These are phyloP conservation scores for Claviceps quebecensis DNA, from an alignment of 2,329 filamentous ascomycete genomes.

Conservation along the genomic window DNA sequence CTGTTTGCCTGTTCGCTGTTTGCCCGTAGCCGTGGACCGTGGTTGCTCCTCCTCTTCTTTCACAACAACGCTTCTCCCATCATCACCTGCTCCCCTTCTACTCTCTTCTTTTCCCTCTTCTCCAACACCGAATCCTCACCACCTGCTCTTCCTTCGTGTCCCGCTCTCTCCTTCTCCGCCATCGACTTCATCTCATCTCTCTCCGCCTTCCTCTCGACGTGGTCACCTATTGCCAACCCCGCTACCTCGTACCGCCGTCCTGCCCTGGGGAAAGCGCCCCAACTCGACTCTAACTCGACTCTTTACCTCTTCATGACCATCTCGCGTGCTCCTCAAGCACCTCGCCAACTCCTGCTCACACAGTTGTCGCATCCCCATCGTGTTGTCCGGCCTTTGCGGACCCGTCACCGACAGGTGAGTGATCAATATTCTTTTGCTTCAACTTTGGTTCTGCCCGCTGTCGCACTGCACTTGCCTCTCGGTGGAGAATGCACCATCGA, in stretches of 20 bases:
- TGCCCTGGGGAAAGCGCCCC: not conserved
- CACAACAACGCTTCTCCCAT: constrained; percentile 2
- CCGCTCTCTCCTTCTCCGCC: not conserved
- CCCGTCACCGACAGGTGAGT: not conserved
- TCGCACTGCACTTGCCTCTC: not conserved
- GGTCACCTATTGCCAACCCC: not conserved
- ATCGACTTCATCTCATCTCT: not conserved
- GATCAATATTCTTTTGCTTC: not conserved
- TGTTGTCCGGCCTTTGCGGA: not conserved
- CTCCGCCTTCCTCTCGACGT: constrained; percentile 2
- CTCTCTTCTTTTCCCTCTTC: constrained; percentile 3
- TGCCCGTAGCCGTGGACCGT: not conserved
- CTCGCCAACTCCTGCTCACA: not conserved
- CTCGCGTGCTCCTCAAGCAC: not conserved
- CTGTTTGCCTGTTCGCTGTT: not conserved
- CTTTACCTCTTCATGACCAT: not conserved
- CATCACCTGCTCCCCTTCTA: constrained; percentile 2
- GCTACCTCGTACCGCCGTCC: constrained; percentile 3
- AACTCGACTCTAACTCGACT: not conserved
- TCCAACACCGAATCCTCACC: not conserved
- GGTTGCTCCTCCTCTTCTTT: not conserved
- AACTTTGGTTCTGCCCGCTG: not conserved
- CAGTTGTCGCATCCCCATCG: not conserved
- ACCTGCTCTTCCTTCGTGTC: not conserved
- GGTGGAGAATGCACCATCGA: not conserved